Percentiles rank a stretch among this genome's conserved stretches.
These are phyloP conservation scores for Diplodia corticola DNA, from an alignment of 2,329 filamentous ascomycete genomes.

Conservation along the genomic window DNA sequence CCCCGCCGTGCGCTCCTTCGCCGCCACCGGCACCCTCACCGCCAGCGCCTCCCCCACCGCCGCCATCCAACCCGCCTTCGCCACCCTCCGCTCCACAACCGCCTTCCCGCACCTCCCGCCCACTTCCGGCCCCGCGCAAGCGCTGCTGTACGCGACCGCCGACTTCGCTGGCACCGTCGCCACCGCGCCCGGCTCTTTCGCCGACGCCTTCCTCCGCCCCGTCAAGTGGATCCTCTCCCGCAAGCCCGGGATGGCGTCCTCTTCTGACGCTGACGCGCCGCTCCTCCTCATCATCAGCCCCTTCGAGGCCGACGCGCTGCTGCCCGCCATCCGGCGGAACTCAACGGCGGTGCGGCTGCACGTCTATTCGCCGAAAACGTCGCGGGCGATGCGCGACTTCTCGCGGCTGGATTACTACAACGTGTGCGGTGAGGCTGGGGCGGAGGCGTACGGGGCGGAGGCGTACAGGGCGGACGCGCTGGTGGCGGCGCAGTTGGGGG, in stretches of 20 bases:
- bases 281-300: constrained; percentile 59
- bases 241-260: too few species aligned
- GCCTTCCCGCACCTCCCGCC: neutral
- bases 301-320: constrained; percentile 58
- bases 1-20: neutral
- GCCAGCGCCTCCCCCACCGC: neutral
- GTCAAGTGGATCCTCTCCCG: constrained; percentile 58
- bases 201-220: constrained; percentile 36
- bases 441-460: neutral
- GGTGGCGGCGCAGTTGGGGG: neutral
- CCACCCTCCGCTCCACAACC: neutral
- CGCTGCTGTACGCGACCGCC: constrained; percentile 47
- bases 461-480: neutral
- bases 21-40: neutral
- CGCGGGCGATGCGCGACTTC: neutral
- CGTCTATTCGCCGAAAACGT: constrained; percentile 45
- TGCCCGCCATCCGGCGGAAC: constrained; percentile 41
- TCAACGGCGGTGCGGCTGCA: constrained; percentile 47
- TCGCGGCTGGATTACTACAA: neutral
- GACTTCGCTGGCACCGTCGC: constrained; percentile 55
- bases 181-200: neutral
- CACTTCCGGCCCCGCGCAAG: constrained; percentile 31
- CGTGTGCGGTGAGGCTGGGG: neutral
- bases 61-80: neutral
- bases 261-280: too few species aligned